A percentile compares a stretch with the other conserved stretches of the same genome.
Conservation (phyloP, 139 green algal genomes). For the Coelastrella sp. region DNA sequence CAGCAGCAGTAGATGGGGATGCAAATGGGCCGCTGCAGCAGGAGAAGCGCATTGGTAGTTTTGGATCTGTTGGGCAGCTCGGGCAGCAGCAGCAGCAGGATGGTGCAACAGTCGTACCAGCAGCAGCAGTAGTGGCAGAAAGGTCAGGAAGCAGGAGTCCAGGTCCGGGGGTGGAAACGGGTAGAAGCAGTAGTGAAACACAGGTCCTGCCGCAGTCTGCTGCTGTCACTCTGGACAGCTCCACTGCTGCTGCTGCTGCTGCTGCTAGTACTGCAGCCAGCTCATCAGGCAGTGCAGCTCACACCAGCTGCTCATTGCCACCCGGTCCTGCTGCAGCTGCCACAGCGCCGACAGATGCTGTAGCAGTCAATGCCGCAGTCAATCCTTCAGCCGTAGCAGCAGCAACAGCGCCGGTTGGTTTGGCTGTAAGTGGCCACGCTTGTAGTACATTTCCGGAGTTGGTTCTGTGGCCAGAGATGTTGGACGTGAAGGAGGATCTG, state of each 20-base stretch:
- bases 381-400: neutral
- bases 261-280: neutral
- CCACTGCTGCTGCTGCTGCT: neutral
- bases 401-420: neutral
- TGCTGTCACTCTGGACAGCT: no score
- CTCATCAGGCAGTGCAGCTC: neutral
- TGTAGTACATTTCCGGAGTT: neutral
- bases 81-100: neutral
- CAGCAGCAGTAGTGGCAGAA: neutral
- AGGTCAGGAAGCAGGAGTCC: no score
- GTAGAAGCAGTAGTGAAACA: neutral
- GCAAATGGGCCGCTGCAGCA: neutral
- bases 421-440: conserved; percentile 6
- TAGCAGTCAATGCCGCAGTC: neutral
- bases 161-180: neutral
- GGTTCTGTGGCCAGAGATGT: conserved; percentile 62
- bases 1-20: neutral
- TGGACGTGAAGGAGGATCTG: conserved; percentile 54
- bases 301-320: neutral
- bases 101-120: neutral
- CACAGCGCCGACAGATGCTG: neutral
- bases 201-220: no score
- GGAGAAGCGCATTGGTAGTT: neutral
- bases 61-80: neutral
- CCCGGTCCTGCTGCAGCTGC: neutral